phyloP scores from a whole-genome alignment of 345 rosid species.

The Hibiscus mutabilis region DNA sequence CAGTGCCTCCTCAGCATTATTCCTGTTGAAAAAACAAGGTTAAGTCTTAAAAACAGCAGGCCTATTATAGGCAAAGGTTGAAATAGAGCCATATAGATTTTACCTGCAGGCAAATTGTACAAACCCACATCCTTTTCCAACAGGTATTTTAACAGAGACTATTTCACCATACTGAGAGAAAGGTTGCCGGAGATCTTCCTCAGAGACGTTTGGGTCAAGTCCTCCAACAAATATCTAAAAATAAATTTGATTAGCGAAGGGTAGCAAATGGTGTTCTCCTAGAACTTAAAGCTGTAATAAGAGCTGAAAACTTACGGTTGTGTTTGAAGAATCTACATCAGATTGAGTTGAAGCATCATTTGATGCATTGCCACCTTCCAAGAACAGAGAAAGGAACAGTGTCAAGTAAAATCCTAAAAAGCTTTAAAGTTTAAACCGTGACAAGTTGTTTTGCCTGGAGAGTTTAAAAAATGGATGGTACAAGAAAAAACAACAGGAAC shows the following conservation, averaged over 20 bases:
- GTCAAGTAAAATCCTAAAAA: neutral
- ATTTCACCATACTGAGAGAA: constrained; percentile 83
- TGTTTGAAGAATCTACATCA: constrained; percentile 73
- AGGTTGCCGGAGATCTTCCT: constrained; percentile 78
- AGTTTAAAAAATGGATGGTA: neutral
- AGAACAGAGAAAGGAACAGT: neutral
- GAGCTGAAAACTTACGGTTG: constrained; percentile 55
- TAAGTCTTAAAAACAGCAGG: neutral
- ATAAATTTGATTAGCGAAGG: constrained; percentile 20
- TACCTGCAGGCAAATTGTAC: constrained; percentile 88
- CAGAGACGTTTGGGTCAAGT: constrained; percentile 77
- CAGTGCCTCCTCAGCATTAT: constrained; percentile 84
- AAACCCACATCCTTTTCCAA: constrained; percentile 91
- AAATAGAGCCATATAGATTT: constrained; percentile 7
- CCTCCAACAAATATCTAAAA: constrained; percentile 95
- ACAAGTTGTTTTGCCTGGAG: neutral
- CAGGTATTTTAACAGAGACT: constrained; percentile 82
- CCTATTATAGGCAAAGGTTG: neutral
- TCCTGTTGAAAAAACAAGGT: constrained; percentile 29
- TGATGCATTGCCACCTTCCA: constrained; percentile 54
- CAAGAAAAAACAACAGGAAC: neutral
- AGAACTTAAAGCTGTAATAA: neutral
- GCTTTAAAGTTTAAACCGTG: neutral
- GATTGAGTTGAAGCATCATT: constrained; percentile 55
- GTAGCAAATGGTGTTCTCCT: constrained; percentile 5